These are phyloP conservation scores for Coniosporium tulheliwenetii DNA, from an alignment of 2,329 filamentous ascomycete species.

Conservation along the genomic window DNA sequence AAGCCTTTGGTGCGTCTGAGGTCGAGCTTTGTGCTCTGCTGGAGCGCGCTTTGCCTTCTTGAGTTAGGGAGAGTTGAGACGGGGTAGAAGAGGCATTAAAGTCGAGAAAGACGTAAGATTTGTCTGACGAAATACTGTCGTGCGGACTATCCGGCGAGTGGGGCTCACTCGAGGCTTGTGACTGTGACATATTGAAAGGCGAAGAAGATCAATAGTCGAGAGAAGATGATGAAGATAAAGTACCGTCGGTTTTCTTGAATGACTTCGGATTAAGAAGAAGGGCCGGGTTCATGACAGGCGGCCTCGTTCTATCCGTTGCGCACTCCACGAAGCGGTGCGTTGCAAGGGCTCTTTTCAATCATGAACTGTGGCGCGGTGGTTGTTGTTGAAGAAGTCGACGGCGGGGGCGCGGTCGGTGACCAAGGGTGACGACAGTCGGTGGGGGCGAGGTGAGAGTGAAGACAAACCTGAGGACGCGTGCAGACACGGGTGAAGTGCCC, in stretches of 20 bases:
- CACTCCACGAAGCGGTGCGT: not conserved
- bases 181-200: not conserved
- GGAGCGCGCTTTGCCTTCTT: not conserved
- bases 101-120: slow-evolving; percentile 2
- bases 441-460: not conserved
- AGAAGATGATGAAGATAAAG: not conserved
- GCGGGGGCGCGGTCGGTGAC: not conserved
- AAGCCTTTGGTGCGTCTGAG: slow-evolving; percentile 1
- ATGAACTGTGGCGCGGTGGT: not conserved
- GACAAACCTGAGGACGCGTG: not conserved
- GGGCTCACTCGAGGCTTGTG: not conserved
- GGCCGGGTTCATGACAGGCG: slow-evolving; percentile 13
- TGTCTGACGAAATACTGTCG: not conserved
- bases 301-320: not conserved
- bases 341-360: not conserved
- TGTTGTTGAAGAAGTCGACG: not conserved
- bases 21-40: not conserved
- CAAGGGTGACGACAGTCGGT: not conserved
- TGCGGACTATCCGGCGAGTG: not conserved
- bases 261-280: slow-evolving; percentile 21
- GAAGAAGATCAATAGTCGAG: not conserved
- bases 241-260: slow-evolving; percentile 16
- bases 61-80: not conserved
- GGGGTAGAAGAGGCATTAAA: not conserved
- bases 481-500: not conserved